phyloP scores from a whole-genome alignment of 2,329 filamentous ascomycete genomes.

The Immersiporthe knoxdaviesiana region DNA sequence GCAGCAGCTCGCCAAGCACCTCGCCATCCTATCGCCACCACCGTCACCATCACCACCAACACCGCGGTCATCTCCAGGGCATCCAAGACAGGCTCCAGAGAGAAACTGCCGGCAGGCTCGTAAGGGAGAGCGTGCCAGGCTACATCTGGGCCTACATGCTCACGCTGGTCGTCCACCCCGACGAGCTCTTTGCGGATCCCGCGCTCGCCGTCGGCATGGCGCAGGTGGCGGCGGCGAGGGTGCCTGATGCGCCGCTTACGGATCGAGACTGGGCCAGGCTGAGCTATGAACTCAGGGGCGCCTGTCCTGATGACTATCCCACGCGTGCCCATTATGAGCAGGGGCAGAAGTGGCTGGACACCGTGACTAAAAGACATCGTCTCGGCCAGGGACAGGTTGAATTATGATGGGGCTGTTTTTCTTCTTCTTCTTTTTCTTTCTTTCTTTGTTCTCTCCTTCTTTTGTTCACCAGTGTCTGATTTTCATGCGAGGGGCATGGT shows the following conservation, averaged over 20 bases:
- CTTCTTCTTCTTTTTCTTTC: not conserved
- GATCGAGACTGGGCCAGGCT: constrained; percentile 11
- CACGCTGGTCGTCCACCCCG: constrained; percentile 14
- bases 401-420: not conserved
- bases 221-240: constrained; percentile 8
- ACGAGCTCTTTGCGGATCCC: constrained; percentile 13
- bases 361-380: constrained; percentile 8
- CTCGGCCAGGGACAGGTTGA: not conserved
- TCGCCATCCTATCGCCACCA: not conserved
- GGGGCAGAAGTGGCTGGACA: constrained; percentile 11
- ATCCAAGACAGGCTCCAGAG: constrained; percentile 11
- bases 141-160: constrained; percentile 19
- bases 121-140: constrained; percentile 11
- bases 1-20: not conserved
- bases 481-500: too few relatives aligned
- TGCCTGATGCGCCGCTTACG: constrained; percentile 8
- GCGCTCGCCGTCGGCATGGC: constrained; percentile 12
- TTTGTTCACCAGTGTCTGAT: too few relatives aligned
- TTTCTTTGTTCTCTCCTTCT: too few relatives aligned
- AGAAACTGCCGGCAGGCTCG: constrained; percentile 3
- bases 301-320: constrained; percentile 15
- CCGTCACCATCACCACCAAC: not conserved
- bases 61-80: constrained; percentile 3
- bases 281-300: constrained; percentile 13
- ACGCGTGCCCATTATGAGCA: constrained; percentile 11